Evolutionary conservation across 331 rosid species (phyloP).

Genomic region (Spiraea crenata): DNA sequence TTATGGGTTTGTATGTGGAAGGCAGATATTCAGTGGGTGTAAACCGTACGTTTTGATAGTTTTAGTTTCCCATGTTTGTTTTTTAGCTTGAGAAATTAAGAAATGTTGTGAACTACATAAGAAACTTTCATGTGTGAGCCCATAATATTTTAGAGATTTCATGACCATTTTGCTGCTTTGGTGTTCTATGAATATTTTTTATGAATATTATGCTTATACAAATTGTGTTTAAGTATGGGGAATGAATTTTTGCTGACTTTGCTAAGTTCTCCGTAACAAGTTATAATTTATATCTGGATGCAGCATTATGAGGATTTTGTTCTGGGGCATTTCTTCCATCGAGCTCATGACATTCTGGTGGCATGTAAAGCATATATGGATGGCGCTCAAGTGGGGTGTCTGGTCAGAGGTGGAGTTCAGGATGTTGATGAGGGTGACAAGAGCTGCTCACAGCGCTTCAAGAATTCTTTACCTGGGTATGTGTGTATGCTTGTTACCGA

Average conservation of each 20-base stretch:
- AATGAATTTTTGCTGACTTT: not conserved
- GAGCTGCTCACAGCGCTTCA: conserved; percentile 66
- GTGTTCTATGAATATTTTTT: not conserved
- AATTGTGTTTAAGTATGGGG: not conserved
- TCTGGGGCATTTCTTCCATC: conserved; percentile 63
- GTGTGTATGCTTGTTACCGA: conserved; percentile 44
- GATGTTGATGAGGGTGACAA: conserved; percentile 70
- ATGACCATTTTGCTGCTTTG: not conserved
- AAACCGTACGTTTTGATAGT: not conserved
- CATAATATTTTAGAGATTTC: not conserved
- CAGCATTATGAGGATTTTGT: conserved; percentile 83
- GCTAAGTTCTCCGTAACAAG: conserved; percentile 1
- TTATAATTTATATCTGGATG: conserved; percentile 23
- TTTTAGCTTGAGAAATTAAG: not conserved
- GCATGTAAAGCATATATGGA: conserved; percentile 78
- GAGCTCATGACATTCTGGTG: conserved; percentile 61
- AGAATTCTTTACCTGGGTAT: conserved; percentile 32
- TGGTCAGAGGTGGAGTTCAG: conserved; percentile 80
- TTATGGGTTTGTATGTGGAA: not conserved
- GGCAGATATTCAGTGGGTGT: not conserved
- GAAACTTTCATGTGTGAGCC: not conserved
- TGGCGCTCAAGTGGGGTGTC: conserved; percentile 91
- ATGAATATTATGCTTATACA: not conserved
- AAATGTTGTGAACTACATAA: not conserved
- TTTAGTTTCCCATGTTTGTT: too few relatives aligned